These are phyloP conservation scores for Epichloe sylvatica DNA, from an alignment of 2,329 filamentous ascomycete species.

Conservation along the genomic window DNA sequence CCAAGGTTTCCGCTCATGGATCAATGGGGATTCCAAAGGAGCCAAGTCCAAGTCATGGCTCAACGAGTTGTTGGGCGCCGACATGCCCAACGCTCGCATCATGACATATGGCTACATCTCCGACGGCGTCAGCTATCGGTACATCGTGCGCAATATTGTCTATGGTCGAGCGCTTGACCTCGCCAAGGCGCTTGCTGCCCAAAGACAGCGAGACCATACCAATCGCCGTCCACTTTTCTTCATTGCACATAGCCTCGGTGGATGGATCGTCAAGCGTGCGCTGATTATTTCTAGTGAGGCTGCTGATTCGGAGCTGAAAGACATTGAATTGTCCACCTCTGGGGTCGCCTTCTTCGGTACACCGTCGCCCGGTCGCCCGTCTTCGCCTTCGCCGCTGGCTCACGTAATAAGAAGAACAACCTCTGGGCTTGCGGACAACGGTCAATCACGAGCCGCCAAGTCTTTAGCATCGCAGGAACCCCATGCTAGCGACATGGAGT, in stretches of 20 bases:
- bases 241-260: conserved; percentile 15
- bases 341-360: conserved; percentile 17
- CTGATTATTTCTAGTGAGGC: conserved; percentile 16
- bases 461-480: conserved; percentile 4
- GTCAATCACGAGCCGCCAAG: neutral
- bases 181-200: conserved; percentile 10
- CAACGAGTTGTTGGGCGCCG: conserved; percentile 11
- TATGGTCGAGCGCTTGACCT: conserved; percentile 13
- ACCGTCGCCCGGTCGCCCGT: conserved; percentile 10
- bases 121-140: conserved; percentile 12
- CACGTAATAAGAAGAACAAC: conserved; percentile 14
- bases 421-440: conserved; percentile 7
- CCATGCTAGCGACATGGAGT: conserved; percentile 10
- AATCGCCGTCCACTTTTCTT: conserved; percentile 14
- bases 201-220: conserved; percentile 9
- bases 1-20: conserved; percentile 15
- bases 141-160: conserved; percentile 12
- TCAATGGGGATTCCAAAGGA: conserved; percentile 9
- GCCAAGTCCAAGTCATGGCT: conserved; percentile 13
- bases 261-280: conserved; percentile 17
- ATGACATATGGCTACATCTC: conserved; percentile 14
- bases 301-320: conserved; percentile 9
- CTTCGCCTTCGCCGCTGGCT: conserved; percentile 13
- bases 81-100: conserved; percentile 15
- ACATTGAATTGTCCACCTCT: conserved; percentile 14